A percentile compares a stretch with the other conserved stretches of the same genome.
phyloP scores from a whole-genome alignment of 192 early-diverging fungal species.

The Backusella tarrabulga region DNA sequence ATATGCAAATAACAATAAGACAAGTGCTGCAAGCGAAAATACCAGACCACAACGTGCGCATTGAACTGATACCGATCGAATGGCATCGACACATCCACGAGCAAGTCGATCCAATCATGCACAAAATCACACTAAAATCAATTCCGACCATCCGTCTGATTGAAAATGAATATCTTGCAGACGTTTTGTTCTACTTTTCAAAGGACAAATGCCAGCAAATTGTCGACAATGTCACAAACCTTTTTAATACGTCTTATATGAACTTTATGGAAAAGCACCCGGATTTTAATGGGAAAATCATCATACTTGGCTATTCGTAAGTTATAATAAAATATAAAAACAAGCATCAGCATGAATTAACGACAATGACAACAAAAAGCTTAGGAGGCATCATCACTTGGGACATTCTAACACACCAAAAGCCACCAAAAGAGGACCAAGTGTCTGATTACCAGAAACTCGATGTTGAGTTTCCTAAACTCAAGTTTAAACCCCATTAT shows the following conservation, averaged over 20 bases:
- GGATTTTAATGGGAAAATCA: constrained; percentile 57
- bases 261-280: constrained; percentile 55
- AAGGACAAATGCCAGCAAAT: constrained; percentile 36
- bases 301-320: constrained; percentile 60
- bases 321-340: background rate
- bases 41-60: constrained; percentile 37
- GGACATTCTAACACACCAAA: constrained; percentile 58
- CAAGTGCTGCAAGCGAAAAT: constrained; percentile 38
- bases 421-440: constrained; percentile 13
- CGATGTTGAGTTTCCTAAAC: constrained; percentile 31
- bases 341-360: background rate
- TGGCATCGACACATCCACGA: constrained; percentile 40
- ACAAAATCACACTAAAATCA: constrained; percentile 40
- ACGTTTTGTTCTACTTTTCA: constrained; percentile 38
- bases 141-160: constrained; percentile 41
- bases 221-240: constrained; percentile 27
- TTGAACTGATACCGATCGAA: constrained; percentile 41
- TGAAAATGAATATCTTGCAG: constrained; percentile 42
- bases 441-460: constrained; percentile 21
- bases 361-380: background rate
- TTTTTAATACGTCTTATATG: constrained; percentile 46
- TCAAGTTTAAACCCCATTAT: constrained; percentile 46
- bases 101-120: constrained; percentile 30
- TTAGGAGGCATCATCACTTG: constrained; percentile 68
- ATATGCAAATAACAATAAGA: constrained; percentile 32